These are phyloP conservation scores for Sanguinoderma infundibulare DNA, from an alignment of 1,284 basidiomycete genomes.

Conservation along the genomic window DNA sequence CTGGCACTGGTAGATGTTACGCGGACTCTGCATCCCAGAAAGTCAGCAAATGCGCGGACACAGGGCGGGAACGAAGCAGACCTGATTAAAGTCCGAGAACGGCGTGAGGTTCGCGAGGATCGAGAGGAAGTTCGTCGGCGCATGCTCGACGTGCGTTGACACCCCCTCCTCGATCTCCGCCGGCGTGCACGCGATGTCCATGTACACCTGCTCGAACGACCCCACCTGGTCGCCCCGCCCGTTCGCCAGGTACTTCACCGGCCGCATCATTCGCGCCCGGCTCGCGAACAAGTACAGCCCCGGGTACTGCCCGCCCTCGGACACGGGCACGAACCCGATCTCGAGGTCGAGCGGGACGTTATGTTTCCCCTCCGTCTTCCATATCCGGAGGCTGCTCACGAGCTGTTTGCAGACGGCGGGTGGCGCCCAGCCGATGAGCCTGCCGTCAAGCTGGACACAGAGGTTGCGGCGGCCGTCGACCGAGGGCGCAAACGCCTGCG, in stretches of 20 bases:
- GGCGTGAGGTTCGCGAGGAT: constrained; percentile 83
- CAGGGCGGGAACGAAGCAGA: constrained; percentile 27
- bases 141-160: constrained; percentile 92
- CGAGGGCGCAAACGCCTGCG: constrained; percentile 80
- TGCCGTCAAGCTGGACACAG: constrained; percentile 93
- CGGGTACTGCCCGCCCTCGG: constrained; percentile 95
- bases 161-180: constrained; percentile 87
- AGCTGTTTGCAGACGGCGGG: constrained; percentile 80
- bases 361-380: constrained; percentile 92
- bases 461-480: constrained; percentile 85
- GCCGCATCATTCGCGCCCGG: constrained; percentile 95
- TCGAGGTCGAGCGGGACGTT: constrained; percentile 94
- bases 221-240: constrained; percentile 91
- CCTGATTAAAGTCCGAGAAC: constrained; percentile 98
- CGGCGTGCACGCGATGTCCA: constrained; percentile 94
- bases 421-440: constrained; percentile 94
- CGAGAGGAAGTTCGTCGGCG: constrained; percentile 95
- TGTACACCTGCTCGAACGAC: constrained; percentile 98
- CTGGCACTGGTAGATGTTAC: constrained; percentile 90
- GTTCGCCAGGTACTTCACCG: constrained; percentile 91
- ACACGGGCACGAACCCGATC: constrained; percentile 91
- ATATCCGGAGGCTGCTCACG: constrained; percentile 85
- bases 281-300: constrained; percentile 94
- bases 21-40: constrained; percentile 65
- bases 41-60: constrained; percentile 1